Conservation (phyloP, 352 stramenopile genomes). For the Phytophthora uliginosa region DNA sequence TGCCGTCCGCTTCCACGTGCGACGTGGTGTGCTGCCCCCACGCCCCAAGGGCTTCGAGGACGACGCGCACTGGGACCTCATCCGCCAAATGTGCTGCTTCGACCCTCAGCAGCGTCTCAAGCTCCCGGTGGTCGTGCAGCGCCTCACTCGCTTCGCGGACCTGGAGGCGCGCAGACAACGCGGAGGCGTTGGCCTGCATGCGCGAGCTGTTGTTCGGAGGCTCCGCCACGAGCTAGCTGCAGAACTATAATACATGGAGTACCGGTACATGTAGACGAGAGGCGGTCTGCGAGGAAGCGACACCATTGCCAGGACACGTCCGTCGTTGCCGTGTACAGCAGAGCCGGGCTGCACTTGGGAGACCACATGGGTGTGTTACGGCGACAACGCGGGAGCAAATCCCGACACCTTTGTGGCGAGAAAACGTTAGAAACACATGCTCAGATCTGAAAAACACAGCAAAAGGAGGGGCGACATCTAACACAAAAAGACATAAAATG, state of each 20-base stretch:
- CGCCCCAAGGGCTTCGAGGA: conserved; percentile 35
- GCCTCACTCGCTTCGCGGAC: conserved; percentile 39
- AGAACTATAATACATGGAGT: not conserved
- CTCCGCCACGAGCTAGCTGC: conserved; percentile 25
- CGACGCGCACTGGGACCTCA: conserved; percentile 37
- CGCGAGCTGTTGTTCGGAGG: conserved; percentile 34
- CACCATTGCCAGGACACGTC: conserved; percentile 8
- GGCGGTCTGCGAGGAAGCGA: conserved; percentile 9
- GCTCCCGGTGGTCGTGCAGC: conserved; percentile 42
- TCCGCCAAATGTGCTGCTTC: conserved; percentile 46
- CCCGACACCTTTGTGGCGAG: conserved; percentile 23
- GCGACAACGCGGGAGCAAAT: conserved; percentile 35
- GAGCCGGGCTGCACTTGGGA: conserved; percentile 23
- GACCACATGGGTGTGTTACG: conserved; percentile 35
- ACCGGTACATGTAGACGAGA: not conserved
- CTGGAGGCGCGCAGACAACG: conserved; percentile 33
- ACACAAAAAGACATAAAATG: too few species aligned
- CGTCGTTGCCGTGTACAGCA: not conserved
- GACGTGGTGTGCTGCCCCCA: conserved; percentile 30
- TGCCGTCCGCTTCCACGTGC: conserved; percentile 42
- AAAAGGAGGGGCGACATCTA: too few species aligned
- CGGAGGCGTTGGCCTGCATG: conserved; percentile 28
- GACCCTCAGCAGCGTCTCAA: conserved; percentile 39
- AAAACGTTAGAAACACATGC: too few species aligned
- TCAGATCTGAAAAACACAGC: too few species aligned